These are phyloP conservation scores for Cercospora sp. DNA, from an alignment of 2,329 filamentous ascomycete genomes.

Conservation along the genomic window DNA sequence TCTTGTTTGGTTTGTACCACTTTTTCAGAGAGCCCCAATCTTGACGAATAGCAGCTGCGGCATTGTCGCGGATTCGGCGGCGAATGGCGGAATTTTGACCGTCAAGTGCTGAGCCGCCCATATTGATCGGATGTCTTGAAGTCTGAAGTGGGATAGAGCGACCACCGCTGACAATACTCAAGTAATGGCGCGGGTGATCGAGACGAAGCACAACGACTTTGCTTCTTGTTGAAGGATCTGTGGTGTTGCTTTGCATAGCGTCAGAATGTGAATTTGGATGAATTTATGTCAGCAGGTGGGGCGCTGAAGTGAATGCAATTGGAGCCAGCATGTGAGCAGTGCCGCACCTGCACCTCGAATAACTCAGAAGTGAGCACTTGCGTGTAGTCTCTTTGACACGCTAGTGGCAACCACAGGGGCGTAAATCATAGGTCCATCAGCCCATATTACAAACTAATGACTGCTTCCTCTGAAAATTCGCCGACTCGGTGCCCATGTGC, in stretches of 20 bases:
- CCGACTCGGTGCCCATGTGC: background rate
- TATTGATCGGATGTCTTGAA: background rate
- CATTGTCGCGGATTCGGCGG: slow-evolving; percentile 13
- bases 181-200: slow-evolving; percentile 1
- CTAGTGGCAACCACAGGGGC: background rate
- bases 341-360: background rate
- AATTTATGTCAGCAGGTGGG: background rate
- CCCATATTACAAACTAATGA: background rate
- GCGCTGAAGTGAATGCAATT: background rate
- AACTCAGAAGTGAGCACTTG: background rate
- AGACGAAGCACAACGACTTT: background rate
- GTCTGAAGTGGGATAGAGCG: background rate
- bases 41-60: background rate
- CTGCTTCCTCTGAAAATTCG: background rate
- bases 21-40: background rate
- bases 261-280: background rate
- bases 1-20: slow-evolving; percentile 5
- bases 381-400: background rate
- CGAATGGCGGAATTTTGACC: background rate
- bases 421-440: background rate
- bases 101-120: background rate
- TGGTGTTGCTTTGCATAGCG: background rate
- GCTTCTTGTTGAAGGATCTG: background rate
- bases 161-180: background rate
- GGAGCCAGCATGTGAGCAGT: background rate